Conservation (phyloP, 2,329 filamentous ascomycete species). For the Esteya vermicola region DNA sequence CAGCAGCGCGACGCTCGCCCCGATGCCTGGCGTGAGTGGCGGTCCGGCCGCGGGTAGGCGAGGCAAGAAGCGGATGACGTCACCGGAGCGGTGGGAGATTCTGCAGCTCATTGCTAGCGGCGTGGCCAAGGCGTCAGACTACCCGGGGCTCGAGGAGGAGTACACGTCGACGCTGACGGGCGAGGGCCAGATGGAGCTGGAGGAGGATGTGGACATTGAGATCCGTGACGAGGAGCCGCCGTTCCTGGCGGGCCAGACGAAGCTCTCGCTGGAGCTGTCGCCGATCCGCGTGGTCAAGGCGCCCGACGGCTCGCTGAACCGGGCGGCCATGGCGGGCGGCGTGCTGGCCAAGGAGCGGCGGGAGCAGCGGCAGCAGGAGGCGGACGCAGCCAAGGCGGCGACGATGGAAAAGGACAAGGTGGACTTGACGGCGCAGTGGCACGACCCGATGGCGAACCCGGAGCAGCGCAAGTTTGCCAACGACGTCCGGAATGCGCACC, state of each 20-base stretch:
- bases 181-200: constrained; percentile 77
- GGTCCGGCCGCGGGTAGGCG: constrained; percentile 15
- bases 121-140: constrained; percentile 82
- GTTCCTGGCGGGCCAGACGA: constrained; percentile 90
- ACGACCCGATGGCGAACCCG: constrained; percentile 85
- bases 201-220: constrained; percentile 95
- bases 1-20: constrained; percentile 5
- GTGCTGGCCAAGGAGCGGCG: constrained; percentile 77
- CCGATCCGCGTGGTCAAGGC: constrained; percentile 95
- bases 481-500: constrained; percentile 59
- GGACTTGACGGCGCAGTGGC: constrained; percentile 82
- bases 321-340: constrained; percentile 88
- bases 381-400: constrained; percentile 61
- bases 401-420: constrained; percentile 73
- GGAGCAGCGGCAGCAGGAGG: constrained; percentile 79
- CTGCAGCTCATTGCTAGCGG: constrained; percentile 92
- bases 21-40: constrained; percentile 13
- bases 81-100: constrained; percentile 95
- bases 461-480: constrained; percentile 80
- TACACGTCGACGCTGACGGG: constrained; percentile 79
- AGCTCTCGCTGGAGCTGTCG: constrained; percentile 86
- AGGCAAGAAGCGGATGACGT: constrained; percentile 86
- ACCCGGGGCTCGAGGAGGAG: constrained; percentile 87
- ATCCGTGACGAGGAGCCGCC: constrained; percentile 92
- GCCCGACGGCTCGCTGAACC: constrained; percentile 93